phyloP scores from a whole-genome alignment of 2,329 filamentous ascomycete genomes.

The Aspergillus sojae region DNA sequence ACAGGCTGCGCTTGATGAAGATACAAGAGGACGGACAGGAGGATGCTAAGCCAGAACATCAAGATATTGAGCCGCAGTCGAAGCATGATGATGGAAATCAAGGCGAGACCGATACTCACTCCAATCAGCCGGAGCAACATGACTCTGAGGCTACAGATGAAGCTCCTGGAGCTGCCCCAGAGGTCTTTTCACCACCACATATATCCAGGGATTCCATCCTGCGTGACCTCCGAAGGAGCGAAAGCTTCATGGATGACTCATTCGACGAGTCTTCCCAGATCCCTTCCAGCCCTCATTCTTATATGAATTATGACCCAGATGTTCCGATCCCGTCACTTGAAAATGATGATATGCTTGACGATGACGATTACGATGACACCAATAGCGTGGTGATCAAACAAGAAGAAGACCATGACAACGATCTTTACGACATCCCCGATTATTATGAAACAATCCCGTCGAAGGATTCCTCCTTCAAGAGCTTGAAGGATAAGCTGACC shows the following conservation, averaged over 20 bases:
- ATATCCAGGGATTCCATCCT: conserved; percentile 95
- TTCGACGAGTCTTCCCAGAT: conserved; percentile 65
- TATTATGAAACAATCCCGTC: conserved; percentile 59
- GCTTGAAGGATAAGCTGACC: conserved; percentile 31
- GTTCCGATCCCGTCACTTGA: conserved; percentile 88
- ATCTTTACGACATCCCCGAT: conserved; percentile 68
- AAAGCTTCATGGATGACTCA: conserved; percentile 64
- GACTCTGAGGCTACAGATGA: conserved; percentile 19
- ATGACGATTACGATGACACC: conserved; percentile 59
- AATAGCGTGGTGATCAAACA: conserved; percentile 69
- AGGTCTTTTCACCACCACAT: conserved; percentile 64
- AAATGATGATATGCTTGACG: conserved; percentile 55
- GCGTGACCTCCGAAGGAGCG: conserved; percentile 74
- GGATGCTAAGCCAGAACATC: background rate
- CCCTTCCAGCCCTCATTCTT: conserved; percentile 61
- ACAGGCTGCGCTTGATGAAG: conserved; percentile 87
- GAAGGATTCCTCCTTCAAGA: conserved; percentile 31
- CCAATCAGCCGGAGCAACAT: conserved; percentile 31
- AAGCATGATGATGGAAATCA: conserved; percentile 23
- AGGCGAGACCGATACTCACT: conserved; percentile 38
- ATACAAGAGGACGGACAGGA: conserved; percentile 65
- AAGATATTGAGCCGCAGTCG: background rate
- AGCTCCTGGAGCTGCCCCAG: conserved; percentile 55
- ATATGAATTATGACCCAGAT: conserved; percentile 75
- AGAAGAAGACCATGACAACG: conserved; percentile 62